Conservation (phyloP, 331 rosid species). For the Dryas integrifolia region DNA sequence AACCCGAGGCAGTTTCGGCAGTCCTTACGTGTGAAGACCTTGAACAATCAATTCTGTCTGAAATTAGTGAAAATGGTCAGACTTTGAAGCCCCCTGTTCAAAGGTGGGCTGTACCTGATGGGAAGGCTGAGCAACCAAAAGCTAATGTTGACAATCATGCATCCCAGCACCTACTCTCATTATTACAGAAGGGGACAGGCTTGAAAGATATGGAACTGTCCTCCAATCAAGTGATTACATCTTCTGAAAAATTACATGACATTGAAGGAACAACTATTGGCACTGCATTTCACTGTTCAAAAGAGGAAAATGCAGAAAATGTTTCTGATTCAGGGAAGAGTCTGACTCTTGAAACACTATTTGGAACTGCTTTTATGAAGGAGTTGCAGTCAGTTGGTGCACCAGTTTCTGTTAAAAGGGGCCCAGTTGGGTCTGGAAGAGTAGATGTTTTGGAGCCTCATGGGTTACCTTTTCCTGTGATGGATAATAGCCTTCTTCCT, state of each 20-base stretch:
- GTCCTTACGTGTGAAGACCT: constrained; percentile 94
- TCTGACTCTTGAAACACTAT: constrained; percentile 80
- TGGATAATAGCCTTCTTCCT: constrained; percentile 46
- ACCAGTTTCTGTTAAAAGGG: constrained; percentile 85
- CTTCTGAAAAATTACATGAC: constrained; percentile 35
- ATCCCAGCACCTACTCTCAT: constrained; percentile 76
- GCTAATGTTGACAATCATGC: constrained; percentile 59
- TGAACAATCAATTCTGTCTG: constrained; percentile 83
- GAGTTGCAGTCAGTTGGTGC: constrained; percentile 96
- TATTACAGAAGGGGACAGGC: constrained; percentile 71
- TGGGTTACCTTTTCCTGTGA: constrained; percentile 43
- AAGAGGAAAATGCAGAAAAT: constrained; percentile 46
- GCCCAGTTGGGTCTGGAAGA: constrained; percentile 49
- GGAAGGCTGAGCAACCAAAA: constrained; percentile 44
- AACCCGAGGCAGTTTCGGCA: constrained; percentile 53
- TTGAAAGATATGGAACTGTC: constrained; percentile 39
- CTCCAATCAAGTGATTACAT: constrained; percentile 30
- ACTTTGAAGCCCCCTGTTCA: constrained; percentile 36
- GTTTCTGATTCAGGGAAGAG: constrained; percentile 52
- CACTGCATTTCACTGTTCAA: constrained; percentile 35
- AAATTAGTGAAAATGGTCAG: constrained; percentile 49
- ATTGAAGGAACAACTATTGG: constrained; percentile 38
- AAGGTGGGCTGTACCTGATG: constrained; percentile 41
- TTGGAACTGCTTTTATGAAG: constrained; percentile 97
- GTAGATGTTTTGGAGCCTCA: constrained; percentile 55